A percentile compares a stretch with the other conserved stretches of the same genome.
These are phyloP conservation scores for Sporothrix pallida DNA, from an alignment of 2,329 filamentous ascomycete genomes.

Conservation along the genomic window DNA sequence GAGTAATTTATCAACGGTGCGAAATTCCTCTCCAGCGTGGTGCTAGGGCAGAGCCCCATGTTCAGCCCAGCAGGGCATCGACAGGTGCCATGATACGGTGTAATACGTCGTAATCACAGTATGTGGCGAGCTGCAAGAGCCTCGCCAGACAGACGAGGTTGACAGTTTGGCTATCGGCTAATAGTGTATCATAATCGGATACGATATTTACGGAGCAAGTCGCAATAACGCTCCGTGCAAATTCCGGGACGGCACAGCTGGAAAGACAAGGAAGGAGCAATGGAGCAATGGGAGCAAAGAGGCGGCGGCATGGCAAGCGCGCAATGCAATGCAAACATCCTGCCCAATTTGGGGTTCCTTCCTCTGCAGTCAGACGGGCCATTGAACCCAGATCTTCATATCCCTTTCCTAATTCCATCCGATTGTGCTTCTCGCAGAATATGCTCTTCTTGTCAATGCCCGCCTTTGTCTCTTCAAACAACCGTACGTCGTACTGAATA, in stretches of 20 bases:
- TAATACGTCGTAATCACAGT: no score
- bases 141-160: background rate
- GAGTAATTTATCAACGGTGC: background rate
- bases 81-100: background rate
- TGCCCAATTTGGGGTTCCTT: slow-evolving; percentile 18
- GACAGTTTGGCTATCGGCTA: background rate
- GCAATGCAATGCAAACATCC: slow-evolving; percentile 23
- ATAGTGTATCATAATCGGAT: background rate
- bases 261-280: background rate
- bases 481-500: background rate
- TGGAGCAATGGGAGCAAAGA: background rate
- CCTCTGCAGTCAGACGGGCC: slow-evolving; percentile 23
- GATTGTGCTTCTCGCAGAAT: background rate
- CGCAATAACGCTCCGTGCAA: background rate
- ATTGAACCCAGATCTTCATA: slow-evolving; percentile 16
- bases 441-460: background rate
- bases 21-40: background rate
- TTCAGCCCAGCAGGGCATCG: slow-evolving; percentile 18
- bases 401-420: slow-evolving; percentile 13
- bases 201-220: background rate
- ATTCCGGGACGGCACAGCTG: background rate
- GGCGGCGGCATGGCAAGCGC: slow-evolving; percentile 16
- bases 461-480: background rate
- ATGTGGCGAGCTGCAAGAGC: background rate
- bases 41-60: background rate